Base-by-base conservation (phyloP, 176 grass and related monocot species). In the Carex scoparia region DNA sequence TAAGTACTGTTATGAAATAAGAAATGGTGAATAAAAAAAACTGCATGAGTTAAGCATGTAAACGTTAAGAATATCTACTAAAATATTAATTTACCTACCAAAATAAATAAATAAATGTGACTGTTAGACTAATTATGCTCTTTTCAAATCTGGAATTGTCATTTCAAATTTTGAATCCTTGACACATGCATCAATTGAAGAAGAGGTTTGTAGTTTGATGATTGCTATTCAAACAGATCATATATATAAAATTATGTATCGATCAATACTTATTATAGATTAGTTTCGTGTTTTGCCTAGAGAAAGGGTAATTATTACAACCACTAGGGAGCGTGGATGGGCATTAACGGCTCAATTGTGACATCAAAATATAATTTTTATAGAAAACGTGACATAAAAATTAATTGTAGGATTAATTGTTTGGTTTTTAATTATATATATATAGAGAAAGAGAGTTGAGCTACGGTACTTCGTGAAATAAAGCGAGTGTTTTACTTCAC, bases 261-360 rank as follows among this genome's bases (percentile, higher is more conserved):
- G 13, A 53, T 66, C 10, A 83, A 66, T 66, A 33, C 5, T 40
- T 40, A 69, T 65, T 28, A 64, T 42, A 60, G 51, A 54, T 82
- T 82, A 82, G 37, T 32, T 63, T 63, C 80, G 54, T 44, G 63
- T 68, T 83, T 69, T 31, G 67, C 81, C 19, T 46, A 83, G 40
- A 53, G 44, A 51, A 76, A 63, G 48, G 70, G 37, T 59, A 85
- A 85, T 85, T 77, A 85, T 85, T 44, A 85, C 84, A 78, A 38
- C 30, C 85, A 80, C 75, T 69, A 79, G 61, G 8, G 46, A 61
- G 76, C 32, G 14, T 79, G 49, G 46, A 38, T 71, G 73, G 14
- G 18, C 32, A 68, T 86, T 86, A 86, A 86, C 85, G 85, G 76
- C 62, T 57, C 11, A 81, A 61, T 64, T 51, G 48, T 51, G 10